Conservation (phyloP, 108 stramenopile genomes). For the Asterionellopsis glacialis region DNA sequence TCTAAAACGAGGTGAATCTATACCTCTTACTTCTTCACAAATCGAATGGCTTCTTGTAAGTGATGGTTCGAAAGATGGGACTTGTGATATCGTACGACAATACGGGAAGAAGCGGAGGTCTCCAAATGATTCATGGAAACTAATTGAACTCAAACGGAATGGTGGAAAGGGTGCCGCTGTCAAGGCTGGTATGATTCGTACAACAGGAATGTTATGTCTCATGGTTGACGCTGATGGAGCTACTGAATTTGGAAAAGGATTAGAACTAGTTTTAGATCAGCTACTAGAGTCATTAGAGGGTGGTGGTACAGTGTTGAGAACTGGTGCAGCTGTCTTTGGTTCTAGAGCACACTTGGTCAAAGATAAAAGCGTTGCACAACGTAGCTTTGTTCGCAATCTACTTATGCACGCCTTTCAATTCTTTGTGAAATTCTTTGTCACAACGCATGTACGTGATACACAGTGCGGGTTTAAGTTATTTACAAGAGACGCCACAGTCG, state of each 20-base stretch:
- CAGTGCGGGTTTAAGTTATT: slow-evolving; percentile 88
- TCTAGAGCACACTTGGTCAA: slow-evolving; percentile 65
- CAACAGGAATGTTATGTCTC: slow-evolving; percentile 49
- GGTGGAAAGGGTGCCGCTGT: slow-evolving; percentile 60
- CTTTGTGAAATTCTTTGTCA: slow-evolving; percentile 55
- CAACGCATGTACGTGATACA: slow-evolving; percentile 62
- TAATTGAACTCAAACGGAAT: slow-evolving; percentile 19
- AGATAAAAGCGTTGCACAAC: slow-evolving; percentile 15
- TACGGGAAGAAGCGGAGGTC: slow-evolving; percentile 17
- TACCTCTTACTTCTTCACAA: slow-evolving; percentile 6
- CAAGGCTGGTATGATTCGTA: slow-evolving; percentile 60
- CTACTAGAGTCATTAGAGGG: slow-evolving; percentile 5
- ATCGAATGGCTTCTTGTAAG: slow-evolving; percentile 78
- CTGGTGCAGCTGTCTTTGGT: slow-evolving; percentile 53
- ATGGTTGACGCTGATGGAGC: slow-evolving; percentile 89
- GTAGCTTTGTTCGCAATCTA: slow-evolving; percentile 58
- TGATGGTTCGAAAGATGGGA: slow-evolving; percentile 79
- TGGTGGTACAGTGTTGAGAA: too few species aligned
- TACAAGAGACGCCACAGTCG: slow-evolving; percentile 30
- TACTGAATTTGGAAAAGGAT: slow-evolving; percentile 66
- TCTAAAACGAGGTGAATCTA: not conserved
- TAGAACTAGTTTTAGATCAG: slow-evolving; percentile 28
- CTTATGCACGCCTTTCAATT: slow-evolving; percentile 80
- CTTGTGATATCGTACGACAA: slow-evolving; percentile 37
- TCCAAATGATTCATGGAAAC: slow-evolving; percentile 6